Percentiles rank a stretch among this genome's conserved stretches.
Conservation (phyloP, 2,329 filamentous ascomycete genomes). For the Macrophomina tecta region DNA sequence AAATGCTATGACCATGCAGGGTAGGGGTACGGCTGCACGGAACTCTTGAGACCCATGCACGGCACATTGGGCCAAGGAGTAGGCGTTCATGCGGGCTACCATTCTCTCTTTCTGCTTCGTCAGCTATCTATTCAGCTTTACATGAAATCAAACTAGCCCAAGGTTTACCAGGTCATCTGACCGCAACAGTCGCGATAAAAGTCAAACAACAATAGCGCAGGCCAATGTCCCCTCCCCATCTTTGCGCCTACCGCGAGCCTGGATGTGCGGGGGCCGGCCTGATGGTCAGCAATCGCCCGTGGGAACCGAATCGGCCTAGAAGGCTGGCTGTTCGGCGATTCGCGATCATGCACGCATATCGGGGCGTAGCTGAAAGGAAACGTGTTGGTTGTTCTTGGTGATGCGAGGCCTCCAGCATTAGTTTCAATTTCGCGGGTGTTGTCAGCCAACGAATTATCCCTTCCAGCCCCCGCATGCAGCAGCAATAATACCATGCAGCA, state of each 20-base stretch:
- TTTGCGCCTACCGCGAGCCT: neutral
- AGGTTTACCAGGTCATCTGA: neutral
- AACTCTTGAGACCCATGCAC: slow-evolving; percentile 5
- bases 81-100: slow-evolving; percentile 18
- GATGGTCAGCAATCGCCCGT: neutral
- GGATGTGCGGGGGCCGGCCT: neutral
- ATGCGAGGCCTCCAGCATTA: slow-evolving; percentile 20
- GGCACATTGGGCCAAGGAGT: neutral
- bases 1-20: neutral
- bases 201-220: neutral
- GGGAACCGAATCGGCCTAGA: slow-evolving; percentile 5
- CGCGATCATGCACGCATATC: slow-evolving; percentile 4
- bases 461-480: neutral
- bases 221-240: neutral
- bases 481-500: neutral
- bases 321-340: neutral
- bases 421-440: neutral
- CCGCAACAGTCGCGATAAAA: neutral
- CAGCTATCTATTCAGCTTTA: neutral
- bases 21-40: slow-evolving; percentile 11
- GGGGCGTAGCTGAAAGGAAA: neutral
- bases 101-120: neutral
- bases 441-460: slow-evolving; percentile 2
- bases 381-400: slow-evolving; percentile 7
- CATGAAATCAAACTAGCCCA: neutral